Base-by-base conservation (phyloP, 1,284 basidiomycete species). In the Sanguinoderma infundibulare region DNA sequence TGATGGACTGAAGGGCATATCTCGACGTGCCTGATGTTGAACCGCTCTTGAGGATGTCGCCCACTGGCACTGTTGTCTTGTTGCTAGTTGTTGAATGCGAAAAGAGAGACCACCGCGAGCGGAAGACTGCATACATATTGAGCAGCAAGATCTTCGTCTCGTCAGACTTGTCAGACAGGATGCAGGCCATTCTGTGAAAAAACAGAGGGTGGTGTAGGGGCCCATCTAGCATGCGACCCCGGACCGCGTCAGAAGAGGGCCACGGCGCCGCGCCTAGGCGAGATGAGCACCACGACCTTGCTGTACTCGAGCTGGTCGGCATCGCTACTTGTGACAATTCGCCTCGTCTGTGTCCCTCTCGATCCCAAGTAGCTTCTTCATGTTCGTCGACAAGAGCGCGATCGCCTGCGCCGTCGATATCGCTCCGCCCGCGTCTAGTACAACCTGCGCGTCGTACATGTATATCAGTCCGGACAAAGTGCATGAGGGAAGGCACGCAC, bases 261-360 rank as follows among this genome's bases (percentile, higher is more conserved):
- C 14, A 72, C 71, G 2, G 61, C 60, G 1, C 68, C 63, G 22
- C 77, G 74, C 7, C 67, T 67, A 24, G 69, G 65, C 5, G 78
- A 82, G 9, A 69, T 69, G 6, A 88, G 73, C 17, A 81, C 87
- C 1, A 82, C 76, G 14, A 85, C 84, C 72, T 82, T 83, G 22
- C 81, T 78, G 59, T 81, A 75, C 35, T 81, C 79, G 58, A 87
- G 74, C 20, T 84, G 64, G 38, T 81, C 78, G 14, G 84, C 82
- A 12, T 80, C 82, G 51, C 81, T 77, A 58, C 82, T 89, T 1
- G 84, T 87, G 10, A 91, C 89, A 60, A 89, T 58, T 55, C 15
- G 12, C 51, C 36, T 53, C 55, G 20, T 24, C 40, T 5, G 50
- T 47, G 20, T 57, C 38, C 28, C 36, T 46, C 42, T 75, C 63